These are phyloP conservation scores for Passalora sequoiae DNA, from an alignment of 2,329 filamentous ascomycete genomes.

Conservation along the genomic window DNA sequence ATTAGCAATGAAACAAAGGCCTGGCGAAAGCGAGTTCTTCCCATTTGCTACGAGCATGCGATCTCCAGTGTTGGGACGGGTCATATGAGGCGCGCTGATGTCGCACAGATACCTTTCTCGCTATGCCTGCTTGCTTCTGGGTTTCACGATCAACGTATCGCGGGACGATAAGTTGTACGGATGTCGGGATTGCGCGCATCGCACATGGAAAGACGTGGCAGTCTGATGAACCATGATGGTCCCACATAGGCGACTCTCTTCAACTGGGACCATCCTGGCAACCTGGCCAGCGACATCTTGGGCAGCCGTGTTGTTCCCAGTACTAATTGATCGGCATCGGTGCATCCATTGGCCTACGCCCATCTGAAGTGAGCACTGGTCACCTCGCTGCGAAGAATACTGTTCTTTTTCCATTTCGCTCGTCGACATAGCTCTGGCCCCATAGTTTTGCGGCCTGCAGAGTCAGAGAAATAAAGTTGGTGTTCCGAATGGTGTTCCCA, in stretches of 20 bases:
- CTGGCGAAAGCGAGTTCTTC: constrained; percentile 1
- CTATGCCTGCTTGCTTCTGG: not conserved
- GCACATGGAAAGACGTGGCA: not conserved
- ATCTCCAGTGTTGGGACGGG: not conserved
- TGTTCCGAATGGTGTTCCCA: too few species aligned
- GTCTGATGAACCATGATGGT: not conserved
- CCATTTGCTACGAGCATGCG: constrained; percentile 5
- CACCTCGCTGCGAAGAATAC: too few species aligned
- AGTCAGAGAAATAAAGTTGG: too few species aligned
- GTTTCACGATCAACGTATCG: constrained; percentile 2
- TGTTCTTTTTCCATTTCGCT: too few species aligned
- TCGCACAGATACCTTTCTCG: constrained; percentile 1
- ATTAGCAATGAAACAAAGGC: constrained; percentile 4
- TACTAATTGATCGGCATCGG: not conserved
- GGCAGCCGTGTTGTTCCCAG: not conserved
- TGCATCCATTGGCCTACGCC: too few species aligned
- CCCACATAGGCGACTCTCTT: constrained; percentile 4
- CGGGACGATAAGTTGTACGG: not conserved
- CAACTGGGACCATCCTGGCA: too few species aligned
- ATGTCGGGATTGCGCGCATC: constrained; percentile 2
- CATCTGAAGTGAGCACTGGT: too few species aligned
- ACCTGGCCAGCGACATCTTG: constrained; percentile 1
- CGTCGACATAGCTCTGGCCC: too few species aligned
- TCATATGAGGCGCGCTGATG: not conserved
- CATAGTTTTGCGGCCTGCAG: too few species aligned